A percentile compares a stretch with the other conserved stretches of the same genome.
Evolutionary conservation across 345 rosid genomes (phyloP).

Genomic region (Camelina laxa): DNA sequence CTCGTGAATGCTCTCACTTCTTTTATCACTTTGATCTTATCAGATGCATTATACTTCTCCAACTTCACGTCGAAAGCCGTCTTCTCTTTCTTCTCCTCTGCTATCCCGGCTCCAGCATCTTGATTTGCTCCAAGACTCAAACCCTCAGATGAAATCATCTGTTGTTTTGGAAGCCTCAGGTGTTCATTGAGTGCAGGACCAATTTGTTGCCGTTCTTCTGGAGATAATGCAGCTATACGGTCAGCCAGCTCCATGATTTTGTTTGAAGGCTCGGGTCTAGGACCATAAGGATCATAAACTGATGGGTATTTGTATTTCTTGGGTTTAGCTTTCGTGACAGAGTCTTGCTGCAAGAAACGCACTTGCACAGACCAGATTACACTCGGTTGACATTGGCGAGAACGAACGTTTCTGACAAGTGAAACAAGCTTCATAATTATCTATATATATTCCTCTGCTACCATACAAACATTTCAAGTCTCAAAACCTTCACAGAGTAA

Average conservation of each 20-base stretch:
- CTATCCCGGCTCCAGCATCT: constrained; percentile 36
- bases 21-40: constrained; percentile 47
- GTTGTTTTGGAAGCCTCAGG: constrained; percentile 43
- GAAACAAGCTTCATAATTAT: constrained; percentile 46
- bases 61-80: constrained; percentile 45
- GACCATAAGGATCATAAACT: constrained; percentile 47
- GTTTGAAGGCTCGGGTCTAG: constrained; percentile 43
- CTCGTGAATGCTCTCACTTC: constrained; percentile 46
- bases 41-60: constrained; percentile 44
- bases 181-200: constrained; percentile 46
- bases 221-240: constrained; percentile 42
- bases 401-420: constrained; percentile 30
- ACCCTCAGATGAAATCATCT: constrained; percentile 39
- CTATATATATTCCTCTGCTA: constrained; percentile 8
- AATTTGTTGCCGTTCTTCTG: constrained; percentile 42
- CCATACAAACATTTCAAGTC: constrained; percentile 25
- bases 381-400: constrained; percentile 27
- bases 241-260: constrained; percentile 48
- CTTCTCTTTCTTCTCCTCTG: constrained; percentile 49
- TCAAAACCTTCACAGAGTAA: constrained; percentile 3
- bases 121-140: constrained; percentile 35
- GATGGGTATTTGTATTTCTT: constrained; percentile 46
- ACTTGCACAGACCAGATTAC: constrained; percentile 35
- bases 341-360: constrained; percentile 45
- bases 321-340: constrained; percentile 36